These are phyloP conservation scores for Aspergillus cavernicola DNA, from an alignment of 495 filamentous ascomycete species.

Conservation along the genomic window DNA sequence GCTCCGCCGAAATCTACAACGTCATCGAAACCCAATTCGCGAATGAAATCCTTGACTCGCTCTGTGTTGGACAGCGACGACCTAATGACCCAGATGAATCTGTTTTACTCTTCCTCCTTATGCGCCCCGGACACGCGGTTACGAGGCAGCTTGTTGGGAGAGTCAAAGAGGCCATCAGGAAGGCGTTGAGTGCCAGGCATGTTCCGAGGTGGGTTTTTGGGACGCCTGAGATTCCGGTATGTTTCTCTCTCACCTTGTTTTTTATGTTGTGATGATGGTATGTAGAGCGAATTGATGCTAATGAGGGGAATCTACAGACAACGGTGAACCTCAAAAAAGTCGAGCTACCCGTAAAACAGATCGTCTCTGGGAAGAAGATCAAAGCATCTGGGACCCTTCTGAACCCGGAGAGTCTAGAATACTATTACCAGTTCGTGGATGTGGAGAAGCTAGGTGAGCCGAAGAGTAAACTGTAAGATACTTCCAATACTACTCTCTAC, in stretches of 20 bases:
- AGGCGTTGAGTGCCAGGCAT: slow-evolving; percentile 65
- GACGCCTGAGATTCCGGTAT: slow-evolving; percentile 74
- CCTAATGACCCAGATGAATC: slow-evolving; percentile 66
- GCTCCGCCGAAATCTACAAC: slow-evolving; percentile 72
- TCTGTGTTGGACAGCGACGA: slow-evolving; percentile 73
- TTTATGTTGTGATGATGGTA: too few species aligned
- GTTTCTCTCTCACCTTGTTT: slow-evolving; percentile 25
- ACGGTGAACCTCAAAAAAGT: slow-evolving; percentile 86
- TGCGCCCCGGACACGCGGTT: slow-evolving; percentile 57
- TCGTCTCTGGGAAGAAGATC: slow-evolving; percentile 69
- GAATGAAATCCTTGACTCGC: slow-evolving; percentile 56
- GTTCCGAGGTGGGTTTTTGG: slow-evolving; percentile 76
- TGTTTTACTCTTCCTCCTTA: slow-evolving; percentile 71
- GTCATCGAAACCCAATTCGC: slow-evolving; percentile 67
- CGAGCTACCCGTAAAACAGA: slow-evolving; percentile 80
- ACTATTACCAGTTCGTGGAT: slow-evolving; percentile 76
- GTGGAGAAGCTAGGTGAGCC: slow-evolving; percentile 56
- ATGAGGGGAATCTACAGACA: slow-evolving; percentile 56
- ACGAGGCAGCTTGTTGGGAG: slow-evolving; percentile 52
- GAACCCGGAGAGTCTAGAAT: slow-evolving; percentile 71
- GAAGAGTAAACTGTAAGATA: slow-evolving; percentile 19
- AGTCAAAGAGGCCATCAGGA: slow-evolving; percentile 59
- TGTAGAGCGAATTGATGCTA: too few species aligned
- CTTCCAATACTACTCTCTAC: too few species aligned
- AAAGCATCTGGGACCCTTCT: slow-evolving; percentile 73